These are phyloP conservation scores for Thielaviopsis ethacetica DNA, from an alignment of 2,329 filamentous ascomycete genomes.

Conservation along the genomic window DNA sequence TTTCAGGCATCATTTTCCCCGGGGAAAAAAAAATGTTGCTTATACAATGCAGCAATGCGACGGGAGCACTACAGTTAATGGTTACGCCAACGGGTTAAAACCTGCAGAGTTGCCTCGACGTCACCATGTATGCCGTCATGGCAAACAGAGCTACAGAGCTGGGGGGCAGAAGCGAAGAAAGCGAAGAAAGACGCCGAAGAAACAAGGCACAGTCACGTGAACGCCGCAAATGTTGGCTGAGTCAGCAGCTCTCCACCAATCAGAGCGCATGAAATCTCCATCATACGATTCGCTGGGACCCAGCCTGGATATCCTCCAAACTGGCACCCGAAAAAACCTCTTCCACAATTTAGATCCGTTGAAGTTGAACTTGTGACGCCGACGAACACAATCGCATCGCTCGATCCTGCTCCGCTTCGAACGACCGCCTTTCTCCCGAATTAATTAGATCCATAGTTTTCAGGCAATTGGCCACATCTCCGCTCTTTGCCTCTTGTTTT, in stretches of 20 bases:
- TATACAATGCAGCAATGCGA: neutral
- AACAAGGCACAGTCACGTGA: conserved; percentile 8
- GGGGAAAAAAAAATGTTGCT: neutral
- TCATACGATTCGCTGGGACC: conserved; percentile 10
- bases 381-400: neutral
- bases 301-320: neutral
- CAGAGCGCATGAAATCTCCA: conserved; percentile 8
- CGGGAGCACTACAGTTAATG: neutral
- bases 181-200: neutral
- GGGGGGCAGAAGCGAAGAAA: neutral
- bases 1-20: neutral
- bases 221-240: neutral
- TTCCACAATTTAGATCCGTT: conserved; percentile 4
- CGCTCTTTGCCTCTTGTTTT: conserved; percentile 3
- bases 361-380: neutral
- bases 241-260: conserved; percentile 7
- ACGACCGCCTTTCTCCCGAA: neutral
- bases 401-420: neutral
- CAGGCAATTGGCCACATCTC: conserved; percentile 8
- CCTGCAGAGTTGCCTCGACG: neutral
- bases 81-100: neutral
- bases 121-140: neutral
- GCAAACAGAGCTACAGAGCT: neutral
- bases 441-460: neutral
- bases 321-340: conserved; percentile 5